A percentile compares a stretch with the other conserved stretches of the same genome.
phyloP scores from a whole-genome alignment of 257 asterid species.

The Catharanthus roseus region DNA sequence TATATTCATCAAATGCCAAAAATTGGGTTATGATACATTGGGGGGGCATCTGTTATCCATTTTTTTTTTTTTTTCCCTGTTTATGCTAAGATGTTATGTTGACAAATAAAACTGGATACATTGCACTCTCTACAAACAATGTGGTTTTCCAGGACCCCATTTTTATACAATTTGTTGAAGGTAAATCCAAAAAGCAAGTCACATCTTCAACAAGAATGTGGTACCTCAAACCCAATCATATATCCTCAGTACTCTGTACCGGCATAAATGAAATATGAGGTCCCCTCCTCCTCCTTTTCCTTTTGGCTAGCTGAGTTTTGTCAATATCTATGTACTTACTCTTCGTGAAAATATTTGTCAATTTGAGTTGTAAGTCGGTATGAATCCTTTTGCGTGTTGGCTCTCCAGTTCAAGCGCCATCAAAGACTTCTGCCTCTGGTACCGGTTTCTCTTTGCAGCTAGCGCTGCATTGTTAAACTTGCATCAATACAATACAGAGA shows the following conservation, averaged over 20 bases:
- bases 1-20: conserved; percentile 33
- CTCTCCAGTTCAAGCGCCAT: conserved; percentile 95
- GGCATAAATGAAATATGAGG: conserved; percentile 21
- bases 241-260: conserved; percentile 19
- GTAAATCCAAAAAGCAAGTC: conserved; percentile 20
- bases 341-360: conserved; percentile 27
- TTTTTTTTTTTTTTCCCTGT: too few species aligned
- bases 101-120: conserved; percentile 22
- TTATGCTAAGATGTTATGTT: neutral
- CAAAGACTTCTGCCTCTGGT: conserved; percentile 82
- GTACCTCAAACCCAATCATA: conserved; percentile 3
- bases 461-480: conserved; percentile 43
- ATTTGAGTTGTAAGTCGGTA: conserved; percentile 60
- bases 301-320: conserved; percentile 17
- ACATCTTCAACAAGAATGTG: conserved; percentile 17
- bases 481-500: neutral
- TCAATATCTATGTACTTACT: conserved; percentile 18
- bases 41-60: conserved; percentile 19
- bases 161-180: conserved; percentile 21
- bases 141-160: conserved; percentile 32
- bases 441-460: conserved; percentile 79
- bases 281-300: conserved; percentile 23
- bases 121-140: conserved; percentile 24
- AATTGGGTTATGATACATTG: conserved; percentile 36
- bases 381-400: conserved; percentile 95